Evolutionary conservation across 805 yeast genomes (phyloP), one percentile per base, ranked within the genome.

Genomic region (Hanseniaspora hatyaiensis): DNA sequence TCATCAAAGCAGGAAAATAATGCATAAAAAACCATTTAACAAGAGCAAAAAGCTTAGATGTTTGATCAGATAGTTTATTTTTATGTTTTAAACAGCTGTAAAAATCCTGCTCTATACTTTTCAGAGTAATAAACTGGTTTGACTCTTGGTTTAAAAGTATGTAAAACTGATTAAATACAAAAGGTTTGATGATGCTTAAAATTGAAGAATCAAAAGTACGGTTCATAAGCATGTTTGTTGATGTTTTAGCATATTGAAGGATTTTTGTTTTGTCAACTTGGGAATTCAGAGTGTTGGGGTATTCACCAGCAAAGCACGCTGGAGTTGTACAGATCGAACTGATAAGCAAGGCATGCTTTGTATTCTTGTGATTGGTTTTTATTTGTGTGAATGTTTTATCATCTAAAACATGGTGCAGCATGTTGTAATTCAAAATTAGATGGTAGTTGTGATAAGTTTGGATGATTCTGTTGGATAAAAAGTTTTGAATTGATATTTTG

Each of bases 21-120:
- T 30, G 33, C 0, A 61, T 52, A 34, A 81, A 72, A 1, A 81
- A 41, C 95, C 95, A 88, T n/a, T 37, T 16, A 26, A 37, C 31
- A 9, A 37, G 8, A 11, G 22, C 15, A 8, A 1, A 36, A 4
- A 22, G 3, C 9, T 12, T 16, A 16, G 4, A 5, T 24, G 6
- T 37, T 16, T 15, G 5, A 26, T 8, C 6, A 26, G 29, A 26
- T 26, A 26, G 29, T 9, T 4, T 12, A 6, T 24, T 26, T 9
- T 2, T 1, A 11, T 26, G 23, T 8, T 37, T 37, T 4, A 37
- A 11, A 3, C 3, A 9, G 4, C 11, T 9, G 4, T 11, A 6
- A 12, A 37, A 16, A 8, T 37, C 40, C 9, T 24, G 8, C 4
- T 37, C 15, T 4, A 37, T 15, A 8, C 18, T 18, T 16, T 12